Evolutionary conservation across 2,329 filamentous ascomycete genomes (phyloP), one percentile per base, ranked within the genome.

Genomic region (Plectosphaerella plurivora): DNA sequence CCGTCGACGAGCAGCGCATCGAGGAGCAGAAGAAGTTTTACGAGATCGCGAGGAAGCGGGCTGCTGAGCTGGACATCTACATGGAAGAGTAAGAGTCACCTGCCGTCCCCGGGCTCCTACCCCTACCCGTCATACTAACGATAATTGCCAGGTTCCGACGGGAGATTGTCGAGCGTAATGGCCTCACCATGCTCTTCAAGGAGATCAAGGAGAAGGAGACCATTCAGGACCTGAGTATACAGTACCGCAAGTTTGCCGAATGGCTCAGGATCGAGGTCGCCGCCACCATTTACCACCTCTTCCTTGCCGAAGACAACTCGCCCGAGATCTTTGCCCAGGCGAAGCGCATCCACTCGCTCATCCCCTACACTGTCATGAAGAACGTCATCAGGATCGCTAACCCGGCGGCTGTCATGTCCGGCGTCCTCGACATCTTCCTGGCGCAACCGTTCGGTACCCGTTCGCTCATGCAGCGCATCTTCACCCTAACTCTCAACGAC

Each of bases 201-300:
- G 94, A 97, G 67, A 96, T 99, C 68, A 89, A 88, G 62, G 86
- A 91, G 52, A 97, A 97, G 73, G 79, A 89, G 54, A 91, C 82
- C 4, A 93, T 99, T 50, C 81, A 84, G 57, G 91, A 97, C 60
- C 79, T 99, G 50, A 96, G 90, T 64, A 87, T 95, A 11, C 92
- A 97, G 67, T 97, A 97, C 68, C 89, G 94, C 64, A 99, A 97
- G 68, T 97, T 99, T 66, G 93, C 93, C 16, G 94, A 99, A 69
- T 99, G 94, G 94, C 76, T 97, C 49, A 87, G 94, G 39, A 99
- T 99, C 63, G 94, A 99, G 72, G 87, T 99, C 47, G 94, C 94
- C 22, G 94, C 94, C 41, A 97, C 94, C 20, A 84, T 97, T 54
- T 99, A 99, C 66, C 94, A 99, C 68, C 77, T 99, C 35, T 99